Base-by-base conservation (phyloP, 345 rosid species). In the Cardiospermum halicacabum region DNA sequence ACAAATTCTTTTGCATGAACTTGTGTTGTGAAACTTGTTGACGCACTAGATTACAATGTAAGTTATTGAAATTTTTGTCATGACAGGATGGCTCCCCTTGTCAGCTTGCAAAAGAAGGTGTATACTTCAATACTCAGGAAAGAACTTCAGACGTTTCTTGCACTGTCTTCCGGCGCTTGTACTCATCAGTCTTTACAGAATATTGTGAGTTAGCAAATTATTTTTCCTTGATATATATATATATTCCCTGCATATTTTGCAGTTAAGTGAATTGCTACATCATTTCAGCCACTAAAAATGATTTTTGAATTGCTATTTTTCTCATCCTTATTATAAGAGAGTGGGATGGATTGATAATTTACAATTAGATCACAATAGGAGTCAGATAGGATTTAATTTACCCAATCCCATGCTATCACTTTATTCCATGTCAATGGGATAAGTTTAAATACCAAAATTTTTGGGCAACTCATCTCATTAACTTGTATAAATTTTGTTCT, bases 111-210 rank as follows among this genome's bases (percentile, higher is more conserved):
- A 67, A 85, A 83, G 87, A 83, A 82, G 75, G 78, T 92, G 45
- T 89, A 89, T 79, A 56, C 70, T 34, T 92, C 98, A 63, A 81
- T 92, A 60, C 67, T 87, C 85, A 92, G 92, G 74, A 92, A 92
- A 79, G 96, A 92, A 80, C 96, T 92, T 66, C 78, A 89, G 19
- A 84, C 82, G 75, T 95, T 89, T 64, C 85, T 87, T 18, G 88
- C 89, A 8, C 65, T 85, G 56, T 81, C 95, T 60, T 80, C 91
- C 68, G 78, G 86, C 67, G 71, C 81, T 42, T 70, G 88, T 58
- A 77, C 60, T 78, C 89, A 78, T 32, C 92, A 82, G 24, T 87
- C 98, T 47, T 72, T 92, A 30, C 98, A 89, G 76, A 92, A 92
- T 74, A 84, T 82, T 55, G 98, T 92, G 77, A 67, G 85, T 63